phyloP scores from a whole-genome alignment of 306 rosid species.

The Rosa persica region DNA sequence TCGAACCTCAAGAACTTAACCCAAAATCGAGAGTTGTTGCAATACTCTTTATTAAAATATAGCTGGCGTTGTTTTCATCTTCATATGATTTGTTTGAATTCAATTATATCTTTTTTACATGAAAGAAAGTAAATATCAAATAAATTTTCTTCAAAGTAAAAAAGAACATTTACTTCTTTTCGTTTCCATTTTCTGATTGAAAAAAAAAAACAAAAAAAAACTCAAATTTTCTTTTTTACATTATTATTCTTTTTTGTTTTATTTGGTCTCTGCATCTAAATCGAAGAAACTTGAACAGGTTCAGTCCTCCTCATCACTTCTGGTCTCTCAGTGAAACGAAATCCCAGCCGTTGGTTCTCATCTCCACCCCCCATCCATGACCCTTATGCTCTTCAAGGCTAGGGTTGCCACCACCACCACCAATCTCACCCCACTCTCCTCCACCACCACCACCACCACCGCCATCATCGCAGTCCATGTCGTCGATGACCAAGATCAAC shows the following conservation, averaged over 20 bases:
- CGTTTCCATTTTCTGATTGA: background rate
- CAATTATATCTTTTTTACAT: too few species aligned
- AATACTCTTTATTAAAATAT: too few species aligned
- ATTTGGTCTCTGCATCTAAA: background rate
- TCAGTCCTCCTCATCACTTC: constrained; percentile 28
- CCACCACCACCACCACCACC: constrained; percentile 33
- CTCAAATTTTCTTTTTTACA: too few species aligned
- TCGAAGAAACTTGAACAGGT: background rate
- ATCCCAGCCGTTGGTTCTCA: constrained; percentile 59
- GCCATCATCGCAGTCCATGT: constrained; percentile 47
- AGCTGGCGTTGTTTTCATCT: too few species aligned
- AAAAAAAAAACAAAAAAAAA: background rate
- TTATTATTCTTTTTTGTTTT: background rate
- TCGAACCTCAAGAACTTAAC: too few species aligned
- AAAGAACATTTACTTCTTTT: too few species aligned
- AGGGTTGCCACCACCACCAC: constrained; percentile 39
- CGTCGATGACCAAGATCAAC: constrained; percentile 62
- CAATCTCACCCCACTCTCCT: constrained; percentile 29
- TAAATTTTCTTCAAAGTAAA: too few species aligned
- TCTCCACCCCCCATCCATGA: constrained; percentile 40
- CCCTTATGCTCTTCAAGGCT: constrained; percentile 36
- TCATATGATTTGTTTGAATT: too few species aligned
- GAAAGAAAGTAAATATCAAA: too few species aligned
- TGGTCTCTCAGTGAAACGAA: constrained; percentile 30
- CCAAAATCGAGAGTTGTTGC: too few species aligned